Evolutionary conservation across 352 stramenopile species (phyloP).

Genomic region (Phytophthora pini): DNA sequence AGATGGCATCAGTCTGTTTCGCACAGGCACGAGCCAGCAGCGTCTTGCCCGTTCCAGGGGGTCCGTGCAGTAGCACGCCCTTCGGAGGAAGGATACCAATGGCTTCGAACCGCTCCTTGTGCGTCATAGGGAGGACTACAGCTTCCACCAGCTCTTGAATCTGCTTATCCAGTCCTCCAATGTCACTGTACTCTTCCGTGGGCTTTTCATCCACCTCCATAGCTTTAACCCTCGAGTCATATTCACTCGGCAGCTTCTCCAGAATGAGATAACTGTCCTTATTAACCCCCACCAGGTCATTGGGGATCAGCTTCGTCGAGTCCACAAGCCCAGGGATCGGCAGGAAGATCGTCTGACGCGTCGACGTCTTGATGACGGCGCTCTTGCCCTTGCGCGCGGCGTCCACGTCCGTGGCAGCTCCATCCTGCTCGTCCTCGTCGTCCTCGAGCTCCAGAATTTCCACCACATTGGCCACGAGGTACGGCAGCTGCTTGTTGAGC

Average conservation of each 20-base stretch:
- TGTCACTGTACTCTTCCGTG: slow-evolving; percentile 96
- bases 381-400: slow-evolving; percentile 92
- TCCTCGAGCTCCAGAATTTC: slow-evolving; percentile 91
- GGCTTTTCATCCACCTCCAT: slow-evolving; percentile 97
- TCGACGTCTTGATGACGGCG: slow-evolving; percentile 98
- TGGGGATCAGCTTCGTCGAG: slow-evolving; percentile 94
- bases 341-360: slow-evolving; percentile 98
- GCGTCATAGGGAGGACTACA: slow-evolving; percentile 98
- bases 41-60: slow-evolving; percentile 98
- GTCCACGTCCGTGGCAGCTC: slow-evolving; percentile 93
- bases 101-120: slow-evolving; percentile 97
- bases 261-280: slow-evolving; percentile 99
- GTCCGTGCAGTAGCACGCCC: slow-evolving; percentile 96
- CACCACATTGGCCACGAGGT: slow-evolving; percentile 99
- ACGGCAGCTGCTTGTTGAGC: slow-evolving; percentile 99
- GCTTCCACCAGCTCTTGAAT: slow-evolving; percentile 99
- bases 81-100: slow-evolving; percentile 98
- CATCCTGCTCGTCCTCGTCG: slow-evolving; percentile 96
- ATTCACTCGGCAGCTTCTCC: slow-evolving; percentile 98
- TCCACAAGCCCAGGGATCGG: slow-evolving; percentile 98
- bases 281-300: slow-evolving; percentile 98
- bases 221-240: slow-evolving; percentile 98
- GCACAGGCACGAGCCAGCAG: slow-evolving; percentile 97
- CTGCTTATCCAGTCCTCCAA: slow-evolving; percentile 98
- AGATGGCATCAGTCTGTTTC: slow-evolving; percentile 98